Base-by-base conservation (phyloP, 2,329 filamentous ascomycete genomes). In the Raffaelea arxii region DNA sequence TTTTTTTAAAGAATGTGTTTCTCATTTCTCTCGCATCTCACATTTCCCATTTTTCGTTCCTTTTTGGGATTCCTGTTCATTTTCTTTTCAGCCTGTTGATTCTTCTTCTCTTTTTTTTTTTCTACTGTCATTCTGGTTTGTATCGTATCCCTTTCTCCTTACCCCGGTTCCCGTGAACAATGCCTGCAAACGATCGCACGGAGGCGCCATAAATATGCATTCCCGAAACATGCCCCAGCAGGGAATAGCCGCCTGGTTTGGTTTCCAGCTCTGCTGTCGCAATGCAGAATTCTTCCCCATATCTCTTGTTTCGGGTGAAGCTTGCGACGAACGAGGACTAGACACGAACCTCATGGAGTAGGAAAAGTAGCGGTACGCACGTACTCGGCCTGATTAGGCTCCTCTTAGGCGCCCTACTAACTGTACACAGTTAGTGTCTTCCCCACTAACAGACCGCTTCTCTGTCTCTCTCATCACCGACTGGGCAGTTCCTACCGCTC, bases 141-240 rank as follows among this genome's bases (percentile, higher is more conserved):
- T 30, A 30, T 30, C 27, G 16, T 30, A 30, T 30, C 16, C 16
- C 27, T 16, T 30, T 30, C 16, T 30, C 27, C 19, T 36, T 36
- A 23, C 38, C 46, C 41, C 32, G 19, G 16, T 32, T 22, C 30
- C 27, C 37, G 21, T 19, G 25, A 35, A 6, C 36, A 37, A 47
- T 44, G 41, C 46, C 41, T 44, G 46, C 36, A 44, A 24, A 43
- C 41, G 41, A 41, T 44, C 41, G 16, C 41, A 44, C 19, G 32
- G 14, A 36, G 14, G 16, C 27, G 27, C 14, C 14, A 9, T n/a
- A n/a, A 36, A 36, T 36, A 36, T 36, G 32, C 32, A 36, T 18
- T 7, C 32, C 32, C 32, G 32, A 36, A 36, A 36, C 32, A 36
- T 18, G 32, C 6, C 32, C 32, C 16, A 18, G 6, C 32, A 36